Conservation (phyloP, 331 rosid species). For the Phaseolus coccineus region DNA sequence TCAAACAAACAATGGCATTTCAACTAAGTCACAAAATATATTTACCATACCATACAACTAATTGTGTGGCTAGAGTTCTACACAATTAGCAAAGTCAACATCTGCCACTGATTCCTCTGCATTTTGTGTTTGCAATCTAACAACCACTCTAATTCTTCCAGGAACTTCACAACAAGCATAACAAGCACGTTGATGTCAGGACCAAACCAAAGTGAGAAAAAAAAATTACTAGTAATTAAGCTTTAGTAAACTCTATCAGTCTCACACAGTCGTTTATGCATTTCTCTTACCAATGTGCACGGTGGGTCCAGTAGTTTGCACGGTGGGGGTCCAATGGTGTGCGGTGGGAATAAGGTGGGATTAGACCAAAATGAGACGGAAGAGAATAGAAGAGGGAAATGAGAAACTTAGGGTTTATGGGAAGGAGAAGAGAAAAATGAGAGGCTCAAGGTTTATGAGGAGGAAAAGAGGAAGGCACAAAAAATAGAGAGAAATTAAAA, state of each 20-base stretch:
- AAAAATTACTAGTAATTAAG: neutral
- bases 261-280: neutral
- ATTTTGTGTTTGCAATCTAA: conserved; percentile 85
- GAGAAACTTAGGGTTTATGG: too few species aligned
- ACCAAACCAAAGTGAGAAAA: conserved; percentile 43
- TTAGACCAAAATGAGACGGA: too few species aligned
- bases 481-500: too few species aligned
- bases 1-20: conserved; percentile 32
- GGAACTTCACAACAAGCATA: conserved; percentile 62
- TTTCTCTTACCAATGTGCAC: neutral
- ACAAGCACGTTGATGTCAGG: conserved; percentile 7
- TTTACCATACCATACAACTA: conserved; percentile 54
- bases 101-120: conserved; percentile 79
- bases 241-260: conserved; percentile 6
- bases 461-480: too few species aligned
- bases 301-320: too few species aligned
- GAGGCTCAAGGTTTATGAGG: too few species aligned
- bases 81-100: conserved; percentile 98
- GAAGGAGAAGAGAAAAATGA: too few species aligned
- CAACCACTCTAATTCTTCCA: conserved; percentile 98
- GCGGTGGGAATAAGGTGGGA: too few species aligned
- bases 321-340: too few species aligned
- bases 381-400: too few species aligned
- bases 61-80: conserved; percentile 84
- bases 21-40: neutral